Conservation (phyloP, 2,329 filamentous ascomycete genomes). For the Epichloe uncinata region DNA sequence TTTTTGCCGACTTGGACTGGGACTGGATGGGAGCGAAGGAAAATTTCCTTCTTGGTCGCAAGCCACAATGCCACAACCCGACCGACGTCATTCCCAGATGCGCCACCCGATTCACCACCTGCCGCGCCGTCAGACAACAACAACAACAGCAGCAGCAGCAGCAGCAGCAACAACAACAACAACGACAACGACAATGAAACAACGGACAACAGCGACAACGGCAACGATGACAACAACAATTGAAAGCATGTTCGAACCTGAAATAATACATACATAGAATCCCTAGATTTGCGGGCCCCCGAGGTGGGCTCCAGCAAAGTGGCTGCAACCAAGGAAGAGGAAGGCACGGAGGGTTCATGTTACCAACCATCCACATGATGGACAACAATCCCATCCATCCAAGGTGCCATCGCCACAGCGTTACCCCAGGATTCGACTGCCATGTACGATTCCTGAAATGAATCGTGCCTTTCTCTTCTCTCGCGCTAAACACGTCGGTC, state of each 20-base stretch:
- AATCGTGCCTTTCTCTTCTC: neutral
- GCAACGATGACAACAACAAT: neutral
- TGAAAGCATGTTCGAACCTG: neutral
- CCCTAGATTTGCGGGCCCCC: neutral
- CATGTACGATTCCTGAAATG: neutral
- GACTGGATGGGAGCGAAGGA: neutral
- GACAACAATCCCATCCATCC: no score
- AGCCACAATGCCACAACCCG: neutral
- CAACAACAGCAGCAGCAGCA: neutral
- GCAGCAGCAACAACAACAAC: neutral
- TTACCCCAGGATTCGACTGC: neutral
- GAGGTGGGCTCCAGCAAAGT: neutral
- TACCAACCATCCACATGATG: neutral
- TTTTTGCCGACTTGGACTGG: neutral
- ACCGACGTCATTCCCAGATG: conserved; percentile 5
- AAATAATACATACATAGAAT: no score
- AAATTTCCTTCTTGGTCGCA: neutral
- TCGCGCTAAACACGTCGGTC: neutral
- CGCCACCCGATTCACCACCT: conserved; percentile 1
- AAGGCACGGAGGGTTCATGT: neutral
- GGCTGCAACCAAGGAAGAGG: no score
- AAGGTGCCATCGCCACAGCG: no score
- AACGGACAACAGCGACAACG: neutral
- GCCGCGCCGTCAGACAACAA: neutral
- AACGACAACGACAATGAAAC: no score